A percentile compares a stretch with the other conserved stretches of the same genome.
Conservation (phyloP, 2,329 filamentous ascomycete species). For the Monilinia fructicola region DNA sequence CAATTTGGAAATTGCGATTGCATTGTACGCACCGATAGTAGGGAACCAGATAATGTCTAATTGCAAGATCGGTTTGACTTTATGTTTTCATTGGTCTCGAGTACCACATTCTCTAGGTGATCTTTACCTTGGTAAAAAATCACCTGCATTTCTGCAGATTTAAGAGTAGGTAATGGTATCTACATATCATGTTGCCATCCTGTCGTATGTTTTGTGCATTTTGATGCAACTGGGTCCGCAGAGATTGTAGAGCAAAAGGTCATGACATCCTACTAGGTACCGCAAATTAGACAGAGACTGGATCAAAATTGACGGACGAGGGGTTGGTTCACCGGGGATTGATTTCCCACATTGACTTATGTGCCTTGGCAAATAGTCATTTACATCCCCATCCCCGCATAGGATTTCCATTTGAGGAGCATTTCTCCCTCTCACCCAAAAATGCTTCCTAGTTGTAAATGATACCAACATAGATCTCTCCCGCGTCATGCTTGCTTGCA, state of each 20-base stretch:
- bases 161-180: background rate
- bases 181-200: background rate
- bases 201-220: background rate
- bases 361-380: background rate
- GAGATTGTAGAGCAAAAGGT: too few relatives aligned
- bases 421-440: constrained; percentile 17
- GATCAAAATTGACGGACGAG: too few relatives aligned
- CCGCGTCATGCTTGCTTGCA: constrained; percentile 17
- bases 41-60: background rate
- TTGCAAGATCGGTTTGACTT: background rate
- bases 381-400: background rate
- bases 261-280: too few relatives aligned
- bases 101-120: background rate
- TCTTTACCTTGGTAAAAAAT: background rate
- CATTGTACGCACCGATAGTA: background rate
- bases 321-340: background rate
- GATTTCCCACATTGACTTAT: background rate
- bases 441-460: background rate
- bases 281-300: background rate
- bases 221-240: background rate
- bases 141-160: background rate
- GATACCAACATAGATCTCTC: constrained; percentile 11
- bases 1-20: too few relatives aligned
- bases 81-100: background rate
- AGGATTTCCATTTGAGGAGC: constrained; percentile 21